Base-by-base conservation (phyloP, 2,329 filamentous ascomycete species). In the Aspergillus caelatus region DNA sequence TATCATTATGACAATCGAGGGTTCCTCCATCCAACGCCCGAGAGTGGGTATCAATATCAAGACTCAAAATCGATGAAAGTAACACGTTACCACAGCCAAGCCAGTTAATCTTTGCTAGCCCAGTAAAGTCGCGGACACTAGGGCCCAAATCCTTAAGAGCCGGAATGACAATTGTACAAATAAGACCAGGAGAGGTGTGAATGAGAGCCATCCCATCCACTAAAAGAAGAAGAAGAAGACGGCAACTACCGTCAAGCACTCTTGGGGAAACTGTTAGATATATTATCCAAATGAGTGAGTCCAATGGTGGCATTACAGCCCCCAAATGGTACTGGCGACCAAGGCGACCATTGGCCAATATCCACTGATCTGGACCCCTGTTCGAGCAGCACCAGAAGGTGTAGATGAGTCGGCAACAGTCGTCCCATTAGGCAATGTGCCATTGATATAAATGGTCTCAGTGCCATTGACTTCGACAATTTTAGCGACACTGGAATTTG, bases 361-460 rank as follows among this genome's bases (percentile, higher is more conserved):
- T 26, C 80, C 80, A 41, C 75, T 77, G 45, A 73, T 70, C 32
- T 77, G 72, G 39, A 75, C 52, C 32, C 75, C 61, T 21, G 69
- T 65, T 16, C 68, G 52, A 6, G 69, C 60, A 39, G 68, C 64
- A 21, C 65, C 71, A 8, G 68, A 67, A 54, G 65, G 61, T 19
- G 68, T 55, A 23, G 68, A 68, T 10, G 74, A 67, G 61, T 79
- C 75, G 1, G 75, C 67, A n/a, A 73, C 71, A 8, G 79, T 80
- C 4, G 80, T 82, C 14, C 79, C 80, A 61, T 79, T 83, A 2
- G 77, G 76, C 60, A 83, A 67, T 1, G 80, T 82, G 3, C 82
- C 82, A 60, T 84, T 83, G 67, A 84, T 78, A 61, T 79, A 80
- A n/a, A 82, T 78, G 32, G 70, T 78, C 60, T 74, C 72, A 9